Evolutionary conservation across 495 filamentous ascomycete species (phyloP).

Genomic region (Xylaria scruposa): DNA sequence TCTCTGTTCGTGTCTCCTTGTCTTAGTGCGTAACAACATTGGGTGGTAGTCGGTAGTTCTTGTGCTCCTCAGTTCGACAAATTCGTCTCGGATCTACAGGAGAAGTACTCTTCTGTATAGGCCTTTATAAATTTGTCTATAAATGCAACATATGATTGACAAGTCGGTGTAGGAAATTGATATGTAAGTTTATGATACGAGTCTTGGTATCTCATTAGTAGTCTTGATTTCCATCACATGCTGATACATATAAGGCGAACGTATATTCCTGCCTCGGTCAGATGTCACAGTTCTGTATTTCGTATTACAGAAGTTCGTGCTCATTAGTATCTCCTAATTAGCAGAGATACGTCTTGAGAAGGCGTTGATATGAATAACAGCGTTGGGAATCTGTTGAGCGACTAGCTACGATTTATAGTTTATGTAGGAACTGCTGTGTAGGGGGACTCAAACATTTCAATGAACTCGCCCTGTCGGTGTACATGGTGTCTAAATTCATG

Average conservation of each 20-base stretch:
- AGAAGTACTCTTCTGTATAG: neutral
- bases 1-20: neutral
- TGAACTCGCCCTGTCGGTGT: neutral
- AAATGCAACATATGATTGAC: neutral
- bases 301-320: neutral
- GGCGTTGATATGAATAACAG: neutral
- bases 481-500: neutral
- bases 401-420: neutral
- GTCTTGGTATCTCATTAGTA: neutral
- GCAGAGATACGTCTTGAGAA: neutral
- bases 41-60: constrained; percentile 1
- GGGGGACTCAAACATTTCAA: neutral
- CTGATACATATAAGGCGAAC: neutral
- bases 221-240: neutral
- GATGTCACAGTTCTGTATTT: neutral
- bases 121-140: neutral
- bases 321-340: neutral
- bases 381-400: too few relatives aligned
- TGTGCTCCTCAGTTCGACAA: neutral
- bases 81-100: neutral
- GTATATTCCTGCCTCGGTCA: neutral
- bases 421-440: neutral
- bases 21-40: neutral
- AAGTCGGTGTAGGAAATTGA: neutral
- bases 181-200: neutral